Evolutionary conservation across 202 grass and related monocot genomes (phyloP).

Genomic region (Zoysia matrella): DNA sequence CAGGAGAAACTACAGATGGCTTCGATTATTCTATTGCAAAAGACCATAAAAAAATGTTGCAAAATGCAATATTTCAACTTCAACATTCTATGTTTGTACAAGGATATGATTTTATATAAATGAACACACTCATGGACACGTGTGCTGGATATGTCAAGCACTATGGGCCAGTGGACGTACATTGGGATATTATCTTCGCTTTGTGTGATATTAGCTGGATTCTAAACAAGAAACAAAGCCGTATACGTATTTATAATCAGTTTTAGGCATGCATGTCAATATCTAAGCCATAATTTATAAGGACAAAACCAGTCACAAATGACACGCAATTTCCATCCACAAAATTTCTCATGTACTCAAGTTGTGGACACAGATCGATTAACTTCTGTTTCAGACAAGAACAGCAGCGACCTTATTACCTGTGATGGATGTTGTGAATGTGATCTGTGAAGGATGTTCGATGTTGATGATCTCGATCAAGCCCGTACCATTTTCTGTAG

Average conservation of each 20-base stretch:
- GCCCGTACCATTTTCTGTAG: neutral
- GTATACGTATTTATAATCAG: neutral
- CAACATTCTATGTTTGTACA: neutral
- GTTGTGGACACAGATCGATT: neutral
- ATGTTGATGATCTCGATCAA: neutral
- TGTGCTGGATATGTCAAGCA: neutral
- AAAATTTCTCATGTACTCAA: constrained; percentile 4
- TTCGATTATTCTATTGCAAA: too few relatives aligned
- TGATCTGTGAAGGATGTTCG: constrained; percentile 8
- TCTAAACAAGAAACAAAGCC: constrained; percentile 12
- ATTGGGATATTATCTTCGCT: neutral
- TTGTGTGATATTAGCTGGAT: neutral
- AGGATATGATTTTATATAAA: neutral
- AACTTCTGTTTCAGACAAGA: neutral
- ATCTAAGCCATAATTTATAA: neutral
- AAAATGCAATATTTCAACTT: neutral
- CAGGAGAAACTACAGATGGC: too few relatives aligned
- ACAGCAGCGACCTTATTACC: neutral
- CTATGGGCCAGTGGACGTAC: neutral
- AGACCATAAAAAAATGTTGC: too few relatives aligned
- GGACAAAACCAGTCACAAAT: neutral
- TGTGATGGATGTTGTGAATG: neutral
- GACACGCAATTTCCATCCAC: neutral
- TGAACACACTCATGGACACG: constrained; percentile 39
- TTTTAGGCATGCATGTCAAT: constrained; percentile 28